Percentiles rank a stretch among this genome's conserved stretches.
Evolutionary conservation across 208 protist species (phyloP).

Genomic region (Leishmania mexicana): DNA sequence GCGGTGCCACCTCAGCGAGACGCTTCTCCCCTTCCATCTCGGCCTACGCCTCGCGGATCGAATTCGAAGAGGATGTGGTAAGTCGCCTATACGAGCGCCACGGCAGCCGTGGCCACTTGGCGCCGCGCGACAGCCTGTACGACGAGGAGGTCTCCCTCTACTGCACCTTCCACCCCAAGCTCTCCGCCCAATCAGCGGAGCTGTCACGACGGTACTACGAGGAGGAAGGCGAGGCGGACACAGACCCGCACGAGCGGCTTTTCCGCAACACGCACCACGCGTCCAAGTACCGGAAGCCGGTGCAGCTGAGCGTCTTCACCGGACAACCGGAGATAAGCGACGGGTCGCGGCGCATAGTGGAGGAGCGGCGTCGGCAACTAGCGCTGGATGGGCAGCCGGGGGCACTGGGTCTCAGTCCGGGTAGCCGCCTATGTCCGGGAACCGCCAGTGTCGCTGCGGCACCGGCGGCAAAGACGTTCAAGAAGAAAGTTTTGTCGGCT

Average conservation of each 20-base stretch:
- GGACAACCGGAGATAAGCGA: conserved; percentile 43
- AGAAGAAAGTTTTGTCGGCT: conserved; percentile 44
- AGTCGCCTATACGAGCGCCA: conserved; percentile 57
- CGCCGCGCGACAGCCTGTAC: conserved; percentile 12
- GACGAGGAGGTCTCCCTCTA: conserved; percentile 37
- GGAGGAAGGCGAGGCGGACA: conserved; percentile 24
- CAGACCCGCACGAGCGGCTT: conserved; percentile 47
- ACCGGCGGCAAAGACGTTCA: not conserved
- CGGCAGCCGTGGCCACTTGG: not conserved
- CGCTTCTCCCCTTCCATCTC: conserved; percentile 49
- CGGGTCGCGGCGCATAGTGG: conserved; percentile 50
- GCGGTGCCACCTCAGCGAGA: not conserved
- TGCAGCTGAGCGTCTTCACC: not conserved
- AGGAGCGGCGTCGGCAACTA: conserved; percentile 34
- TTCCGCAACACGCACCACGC: conserved; percentile 42
- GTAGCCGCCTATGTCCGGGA: conserved; percentile 28
- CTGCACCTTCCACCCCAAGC: conserved; percentile 63
- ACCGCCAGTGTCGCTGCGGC: not conserved
- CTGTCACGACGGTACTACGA: conserved; percentile 52
- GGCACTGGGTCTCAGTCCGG: conserved; percentile 23
- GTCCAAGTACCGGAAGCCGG: conserved; percentile 32
- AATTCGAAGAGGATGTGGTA: conserved; percentile 46
- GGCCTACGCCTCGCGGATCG: conserved; percentile 41
- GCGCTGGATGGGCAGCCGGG: conserved; percentile 18
- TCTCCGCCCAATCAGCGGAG: conserved; percentile 43